phyloP scores from a whole-genome alignment of 225 moss, liverwort and hornwort genomes.

The Sphagnum tenellum region DNA sequence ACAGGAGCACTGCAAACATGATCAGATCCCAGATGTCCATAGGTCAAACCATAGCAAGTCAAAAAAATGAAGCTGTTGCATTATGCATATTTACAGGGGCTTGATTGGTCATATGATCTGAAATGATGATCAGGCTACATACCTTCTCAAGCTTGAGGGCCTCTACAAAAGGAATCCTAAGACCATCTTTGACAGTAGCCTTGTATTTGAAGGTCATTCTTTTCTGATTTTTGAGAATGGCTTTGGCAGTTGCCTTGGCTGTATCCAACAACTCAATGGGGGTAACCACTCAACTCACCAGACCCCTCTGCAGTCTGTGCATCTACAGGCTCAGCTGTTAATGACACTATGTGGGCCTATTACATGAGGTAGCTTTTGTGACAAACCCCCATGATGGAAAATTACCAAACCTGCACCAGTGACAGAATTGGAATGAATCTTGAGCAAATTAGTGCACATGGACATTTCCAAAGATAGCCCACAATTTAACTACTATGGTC shows the following conservation, averaged over 20 bases:
- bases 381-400: slow-evolving; percentile 91
- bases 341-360: slow-evolving; percentile 76
- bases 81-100: background rate
- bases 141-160: slow-evolving; percentile 83
- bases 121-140: background rate
- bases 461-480: background rate
- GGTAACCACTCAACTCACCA: slow-evolving; percentile 75
- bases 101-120: background rate
- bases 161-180: too few relatives aligned
- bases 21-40: too few relatives aligned
- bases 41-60: background rate
- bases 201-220: slow-evolving; percentile 62
- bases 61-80: background rate
- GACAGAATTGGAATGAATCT: background rate
- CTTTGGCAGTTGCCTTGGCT: slow-evolving; percentile 61
- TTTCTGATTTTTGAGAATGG: slow-evolving; percentile 59
- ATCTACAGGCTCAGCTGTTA: slow-evolving; percentile 66
- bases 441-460: background rate
- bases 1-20: too few relatives aligned
- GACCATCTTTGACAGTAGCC: slow-evolving; percentile 75
- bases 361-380: slow-evolving; percentile 71
- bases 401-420: slow-evolving; percentile 66
- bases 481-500: background rate
- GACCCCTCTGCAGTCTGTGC: too few relatives aligned
- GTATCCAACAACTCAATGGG: slow-evolving; percentile 58